Evolutionary conservation across 805 yeast species (phyloP).

Genomic region (Zygosaccharomyces rouxii): DNA sequence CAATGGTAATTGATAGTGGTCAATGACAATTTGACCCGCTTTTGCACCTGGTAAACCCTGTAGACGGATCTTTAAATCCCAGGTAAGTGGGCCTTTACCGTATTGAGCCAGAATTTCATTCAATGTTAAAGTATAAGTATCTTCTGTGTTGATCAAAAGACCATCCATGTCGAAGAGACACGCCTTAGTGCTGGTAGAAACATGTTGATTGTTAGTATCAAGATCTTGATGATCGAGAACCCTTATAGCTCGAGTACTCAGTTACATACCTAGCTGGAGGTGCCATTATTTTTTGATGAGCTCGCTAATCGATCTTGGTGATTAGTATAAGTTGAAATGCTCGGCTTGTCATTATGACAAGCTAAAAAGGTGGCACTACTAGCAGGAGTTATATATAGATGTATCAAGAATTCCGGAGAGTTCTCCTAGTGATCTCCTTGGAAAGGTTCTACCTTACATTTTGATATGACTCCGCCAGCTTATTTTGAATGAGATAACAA

Average conservation of each 20-base stretch:
- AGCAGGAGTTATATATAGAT: too few species aligned
- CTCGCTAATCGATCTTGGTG: background rate
- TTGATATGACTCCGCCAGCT: too few species aligned
- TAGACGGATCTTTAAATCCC: constrained; percentile 83
- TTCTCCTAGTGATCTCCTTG: too few species aligned
- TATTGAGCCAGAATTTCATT: constrained; percentile 60
- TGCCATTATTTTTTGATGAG: background rate
- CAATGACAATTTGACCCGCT: constrained; percentile 61
- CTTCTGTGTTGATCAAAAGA: constrained; percentile 85
- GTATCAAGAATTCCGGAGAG: too few species aligned
- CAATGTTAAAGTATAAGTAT: constrained; percentile 76
- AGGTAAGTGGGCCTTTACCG: constrained; percentile 76
- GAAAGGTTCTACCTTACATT: too few species aligned
- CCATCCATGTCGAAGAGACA: constrained; percentile 84
- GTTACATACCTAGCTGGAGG: constrained; percentile 4
- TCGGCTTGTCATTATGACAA: background rate
- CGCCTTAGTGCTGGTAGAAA: constrained; percentile 25
- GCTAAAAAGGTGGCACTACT: too few species aligned
- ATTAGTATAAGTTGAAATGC: background rate
- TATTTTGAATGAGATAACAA: too few species aligned
- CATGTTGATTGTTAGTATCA: background rate
- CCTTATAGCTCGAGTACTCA: background rate
- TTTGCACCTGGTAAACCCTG: constrained; percentile 90
- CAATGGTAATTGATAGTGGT: constrained; percentile 61
- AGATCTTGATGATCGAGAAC: background rate